These are phyloP conservation scores for Aphanomyces cochlioides DNA, from an alignment of 352 stramenopile genomes.

Conservation along the genomic window DNA sequence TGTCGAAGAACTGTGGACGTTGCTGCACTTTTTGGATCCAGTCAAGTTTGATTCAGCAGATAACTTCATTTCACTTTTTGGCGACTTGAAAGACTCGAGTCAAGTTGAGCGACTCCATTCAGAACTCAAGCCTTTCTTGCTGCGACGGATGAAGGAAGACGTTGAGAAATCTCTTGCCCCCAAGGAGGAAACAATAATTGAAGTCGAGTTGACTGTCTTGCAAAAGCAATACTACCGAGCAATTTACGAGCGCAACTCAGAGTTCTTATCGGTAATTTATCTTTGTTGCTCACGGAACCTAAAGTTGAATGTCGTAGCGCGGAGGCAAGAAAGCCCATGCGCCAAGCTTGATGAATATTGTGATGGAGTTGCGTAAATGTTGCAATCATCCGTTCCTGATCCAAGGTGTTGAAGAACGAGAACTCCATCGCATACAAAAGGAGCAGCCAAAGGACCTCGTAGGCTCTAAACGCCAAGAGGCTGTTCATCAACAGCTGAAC, in stretches of 20 bases:
- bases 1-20: conserved; percentile 94
- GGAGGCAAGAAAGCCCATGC: conserved; percentile 64
- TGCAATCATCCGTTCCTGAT: conserved; percentile 94
- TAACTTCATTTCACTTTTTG: conserved; percentile 92
- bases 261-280: conserved; percentile 68
- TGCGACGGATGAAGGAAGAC: conserved; percentile 87
- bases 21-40: conserved; percentile 97
- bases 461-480: not conserved
- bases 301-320: conserved; percentile 32
- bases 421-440: conserved; percentile 56
- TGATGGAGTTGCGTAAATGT: conserved; percentile 94
- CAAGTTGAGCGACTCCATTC: conserved; percentile 85
- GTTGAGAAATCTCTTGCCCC: conserved; percentile 85
- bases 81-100: conserved; percentile 87
- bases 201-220: conserved; percentile 87
- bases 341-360: conserved; percentile 87
- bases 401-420: conserved; percentile 81
- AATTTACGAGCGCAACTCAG: conserved; percentile 92
- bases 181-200: conserved; percentile 88
- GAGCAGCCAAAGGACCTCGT: conserved; percentile 40
- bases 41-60: conserved; percentile 92
- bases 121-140: conserved; percentile 79
- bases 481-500: conserved; percentile 49
- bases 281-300: not conserved
- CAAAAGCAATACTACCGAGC: conserved; percentile 90